Evolutionary conservation across 768 basidiomycete species (phyloP).

Genomic region (Symmetrospora coprosmae): DNA sequence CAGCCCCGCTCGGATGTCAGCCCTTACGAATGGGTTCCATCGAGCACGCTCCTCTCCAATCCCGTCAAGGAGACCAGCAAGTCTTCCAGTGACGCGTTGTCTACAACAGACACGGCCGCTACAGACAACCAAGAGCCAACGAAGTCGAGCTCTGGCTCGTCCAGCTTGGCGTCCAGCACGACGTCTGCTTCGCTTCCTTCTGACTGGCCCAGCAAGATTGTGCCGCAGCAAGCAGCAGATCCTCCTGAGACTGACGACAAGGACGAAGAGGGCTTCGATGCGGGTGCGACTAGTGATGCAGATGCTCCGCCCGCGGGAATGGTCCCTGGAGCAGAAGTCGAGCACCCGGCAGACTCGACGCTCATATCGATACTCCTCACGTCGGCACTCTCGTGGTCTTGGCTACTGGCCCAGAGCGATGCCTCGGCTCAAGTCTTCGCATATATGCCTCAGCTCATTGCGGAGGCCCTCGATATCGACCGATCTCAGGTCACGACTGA

Average conservation of each 20-base stretch:
- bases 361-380: conserved; percentile 57
- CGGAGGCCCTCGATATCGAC: conserved; percentile 42
- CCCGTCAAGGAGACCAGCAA: too few species aligned
- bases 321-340: neutral
- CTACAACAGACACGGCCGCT: too few species aligned
- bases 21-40: conserved; percentile 30
- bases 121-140: too few species aligned
- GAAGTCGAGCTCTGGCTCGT: too few species aligned
- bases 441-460: conserved; percentile 48
- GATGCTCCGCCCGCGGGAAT: neutral
- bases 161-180: too few species aligned
- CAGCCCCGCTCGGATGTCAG: too few species aligned
- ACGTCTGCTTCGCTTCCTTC: too few species aligned
- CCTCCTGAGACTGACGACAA: too few species aligned
- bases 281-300: conserved; percentile 12
- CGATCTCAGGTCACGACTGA: conserved; percentile 42
- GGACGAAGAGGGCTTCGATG: too few species aligned
- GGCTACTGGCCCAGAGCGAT: conserved; percentile 48
- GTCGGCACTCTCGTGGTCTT: conserved; percentile 50
- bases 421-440: conserved; percentile 65
- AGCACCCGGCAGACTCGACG: conserved; percentile 30
- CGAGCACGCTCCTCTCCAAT: conserved; percentile 27
- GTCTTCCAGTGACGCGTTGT: too few species aligned
- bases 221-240: conserved; percentile 14
- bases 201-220: conserved; percentile 12